These are phyloP conservation scores for Pythium utonaiense DNA, from an alignment of 352 stramenopile genomes.

Conservation along the genomic window DNA sequence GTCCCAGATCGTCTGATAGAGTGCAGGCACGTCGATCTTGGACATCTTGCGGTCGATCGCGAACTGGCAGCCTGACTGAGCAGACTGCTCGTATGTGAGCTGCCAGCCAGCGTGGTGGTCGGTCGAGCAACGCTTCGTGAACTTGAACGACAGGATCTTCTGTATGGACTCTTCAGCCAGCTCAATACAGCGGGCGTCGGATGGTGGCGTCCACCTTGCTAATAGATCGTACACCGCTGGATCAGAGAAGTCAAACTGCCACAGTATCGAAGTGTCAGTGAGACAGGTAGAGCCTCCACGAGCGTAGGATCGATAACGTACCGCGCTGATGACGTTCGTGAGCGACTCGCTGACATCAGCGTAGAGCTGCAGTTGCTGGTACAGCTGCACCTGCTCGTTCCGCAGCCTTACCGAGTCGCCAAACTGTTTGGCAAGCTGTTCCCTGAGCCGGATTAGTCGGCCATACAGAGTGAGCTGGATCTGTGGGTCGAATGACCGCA, in stretches of 20 bases:
- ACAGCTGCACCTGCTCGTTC: slow-evolving; percentile 12
- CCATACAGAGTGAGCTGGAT: background rate
- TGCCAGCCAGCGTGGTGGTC: slow-evolving; percentile 16
- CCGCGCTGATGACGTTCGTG: slow-evolving; percentile 11
- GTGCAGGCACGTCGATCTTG: background rate
- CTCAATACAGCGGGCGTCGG: slow-evolving; percentile 8
- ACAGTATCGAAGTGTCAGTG: background rate
- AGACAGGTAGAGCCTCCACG: background rate
- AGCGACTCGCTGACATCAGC: slow-evolving; percentile 15
- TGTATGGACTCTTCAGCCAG: slow-evolving; percentile 8
- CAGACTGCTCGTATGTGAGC: slow-evolving; percentile 10
- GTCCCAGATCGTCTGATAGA: slow-evolving; percentile 11
- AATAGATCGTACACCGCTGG: slow-evolving; percentile 15
- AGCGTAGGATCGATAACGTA: background rate
- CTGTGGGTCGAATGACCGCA: background rate
- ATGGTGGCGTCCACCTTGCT: slow-evolving; percentile 14
- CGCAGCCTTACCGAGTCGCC: background rate
- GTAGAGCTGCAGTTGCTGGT: slow-evolving; percentile 14
- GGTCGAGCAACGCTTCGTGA: slow-evolving; percentile 6
- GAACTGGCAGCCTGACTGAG: slow-evolving; percentile 6
- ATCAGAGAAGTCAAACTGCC: slow-evolving; percentile 9
- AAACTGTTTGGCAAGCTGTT: slow-evolving; percentile 8
- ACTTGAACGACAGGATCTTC: slow-evolving; percentile 7
- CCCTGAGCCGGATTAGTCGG: slow-evolving; percentile 3
- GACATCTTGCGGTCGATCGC: slow-evolving; percentile 5